These are phyloP conservation scores for Graphiopsis chlorocephala DNA, from an alignment of 2,329 filamentous ascomycete species.

Conservation along the genomic window DNA sequence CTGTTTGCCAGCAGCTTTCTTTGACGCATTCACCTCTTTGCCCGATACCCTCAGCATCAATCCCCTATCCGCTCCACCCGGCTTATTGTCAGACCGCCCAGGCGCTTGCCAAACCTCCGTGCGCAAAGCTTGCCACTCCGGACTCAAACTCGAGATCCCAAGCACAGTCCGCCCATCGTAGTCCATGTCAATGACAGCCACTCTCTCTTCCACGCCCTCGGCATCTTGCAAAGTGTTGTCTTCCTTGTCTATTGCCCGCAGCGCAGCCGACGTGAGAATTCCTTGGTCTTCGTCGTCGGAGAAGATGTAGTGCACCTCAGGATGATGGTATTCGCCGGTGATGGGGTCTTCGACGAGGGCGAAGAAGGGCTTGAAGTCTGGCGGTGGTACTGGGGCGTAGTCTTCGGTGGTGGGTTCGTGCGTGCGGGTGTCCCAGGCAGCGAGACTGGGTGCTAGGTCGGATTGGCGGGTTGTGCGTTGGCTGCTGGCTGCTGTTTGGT, in stretches of 20 bases:
- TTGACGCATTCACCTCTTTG: slow-evolving; percentile 25
- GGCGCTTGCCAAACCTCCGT: slow-evolving; percentile 58
- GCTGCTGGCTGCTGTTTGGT: background rate
- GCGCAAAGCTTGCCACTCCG: slow-evolving; percentile 67
- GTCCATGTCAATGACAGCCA: slow-evolving; percentile 55
- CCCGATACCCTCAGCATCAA: slow-evolving; percentile 65
- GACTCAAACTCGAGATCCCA: slow-evolving; percentile 68
- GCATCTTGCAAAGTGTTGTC: slow-evolving; percentile 24
- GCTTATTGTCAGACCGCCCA: slow-evolving; percentile 45
- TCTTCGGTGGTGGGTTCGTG: background rate
- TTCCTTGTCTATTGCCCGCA: slow-evolving; percentile 53
- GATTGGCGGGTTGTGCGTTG: slow-evolving; percentile 14
- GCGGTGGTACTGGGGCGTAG: background rate
- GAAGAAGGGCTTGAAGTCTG: slow-evolving; percentile 75
- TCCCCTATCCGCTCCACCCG: slow-evolving; percentile 37
- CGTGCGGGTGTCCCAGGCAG: slow-evolving; percentile 15
- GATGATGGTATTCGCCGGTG: slow-evolving; percentile 75
- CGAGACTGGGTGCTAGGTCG: slow-evolving; percentile 12
- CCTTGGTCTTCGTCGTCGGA: slow-evolving; percentile 74
- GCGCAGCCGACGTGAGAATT: slow-evolving; percentile 64
- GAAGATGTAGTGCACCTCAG: slow-evolving; percentile 88
- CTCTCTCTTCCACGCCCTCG: slow-evolving; percentile 46
- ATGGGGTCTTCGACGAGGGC: slow-evolving; percentile 74
- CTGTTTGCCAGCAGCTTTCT: slow-evolving; percentile 28
- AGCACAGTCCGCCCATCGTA: slow-evolving; percentile 53